Conservation (phyloP, 148 eudicot species). For the Arctostaphylos glauca region DNA sequence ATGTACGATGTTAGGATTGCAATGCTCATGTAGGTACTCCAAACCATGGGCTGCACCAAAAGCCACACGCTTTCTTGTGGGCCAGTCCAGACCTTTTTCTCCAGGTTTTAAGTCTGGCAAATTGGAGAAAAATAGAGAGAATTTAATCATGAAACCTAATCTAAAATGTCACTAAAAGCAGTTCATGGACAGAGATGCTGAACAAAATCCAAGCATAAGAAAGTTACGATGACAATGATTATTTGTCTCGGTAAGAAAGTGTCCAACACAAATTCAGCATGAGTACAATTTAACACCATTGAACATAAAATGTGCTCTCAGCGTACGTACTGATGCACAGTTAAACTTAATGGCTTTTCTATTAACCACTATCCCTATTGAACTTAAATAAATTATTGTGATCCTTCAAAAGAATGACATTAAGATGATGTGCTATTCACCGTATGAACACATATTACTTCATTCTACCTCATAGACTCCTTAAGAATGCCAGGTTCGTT, state of each 20-base stretch:
- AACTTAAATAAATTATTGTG: too few species aligned
- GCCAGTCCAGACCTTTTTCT: conserved; percentile 90
- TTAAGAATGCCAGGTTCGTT: too few species aligned
- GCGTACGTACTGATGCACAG: too few species aligned
- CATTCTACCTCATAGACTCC: too few species aligned
- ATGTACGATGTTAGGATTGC: conserved; percentile 93
- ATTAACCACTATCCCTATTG: too few species aligned
- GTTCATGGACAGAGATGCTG: not conserved
- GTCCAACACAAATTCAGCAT: not conserved
- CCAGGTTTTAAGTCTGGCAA: conserved; percentile 68
- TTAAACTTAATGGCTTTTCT: too few species aligned
- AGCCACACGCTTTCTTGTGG: conserved; percentile 68
- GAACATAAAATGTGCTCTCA: too few species aligned
- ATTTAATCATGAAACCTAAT: not conserved
- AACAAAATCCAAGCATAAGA: conserved; percentile 9
- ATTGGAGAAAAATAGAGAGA: not conserved
- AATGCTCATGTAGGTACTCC: conserved; percentile 88
- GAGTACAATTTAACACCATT: not conserved
- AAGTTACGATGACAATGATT: not conserved
- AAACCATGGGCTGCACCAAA: conserved; percentile 89
- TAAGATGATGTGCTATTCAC: too few species aligned
- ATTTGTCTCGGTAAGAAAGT: not conserved
- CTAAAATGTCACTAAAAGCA: conserved; percentile 7
- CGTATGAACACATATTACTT: too few species aligned
- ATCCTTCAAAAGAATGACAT: too few species aligned